Conservation (phyloP, 2,329 filamentous ascomycete genomes). For the Cladosporium sp. region DNA sequence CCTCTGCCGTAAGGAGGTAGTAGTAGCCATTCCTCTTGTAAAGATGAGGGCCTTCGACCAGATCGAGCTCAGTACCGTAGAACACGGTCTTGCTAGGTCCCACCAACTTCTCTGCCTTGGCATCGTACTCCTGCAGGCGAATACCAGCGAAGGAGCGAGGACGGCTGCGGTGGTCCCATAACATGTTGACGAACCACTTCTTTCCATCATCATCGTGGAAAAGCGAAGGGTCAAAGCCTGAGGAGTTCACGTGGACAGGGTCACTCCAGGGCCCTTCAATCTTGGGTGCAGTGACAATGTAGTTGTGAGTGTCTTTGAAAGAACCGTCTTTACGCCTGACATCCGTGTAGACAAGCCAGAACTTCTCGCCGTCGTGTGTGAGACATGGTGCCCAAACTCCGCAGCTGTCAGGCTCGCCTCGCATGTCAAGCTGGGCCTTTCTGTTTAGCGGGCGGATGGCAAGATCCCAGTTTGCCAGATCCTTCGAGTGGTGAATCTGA, state of each 20-base stretch:
- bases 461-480: slow-evolving; percentile 57
- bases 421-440: slow-evolving; percentile 55
- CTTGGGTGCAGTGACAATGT: slow-evolving; percentile 54
- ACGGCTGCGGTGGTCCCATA: slow-evolving; percentile 24
- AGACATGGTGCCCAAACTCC: slow-evolving; percentile 61
- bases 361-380: slow-evolving; percentile 60
- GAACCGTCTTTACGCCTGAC: slow-evolving; percentile 68
- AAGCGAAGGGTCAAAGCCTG: slow-evolving; percentile 59
- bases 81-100: slow-evolving; percentile 23
- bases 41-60: slow-evolving; percentile 55
- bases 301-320: slow-evolving; percentile 66
- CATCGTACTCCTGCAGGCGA: slow-evolving; percentile 22
- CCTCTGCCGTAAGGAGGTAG: slow-evolving; percentile 57
- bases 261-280: slow-evolving; percentile 61
- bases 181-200: slow-evolving; percentile 24
- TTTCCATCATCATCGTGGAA: slow-evolving; percentile 22
- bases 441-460: slow-evolving; percentile 56
- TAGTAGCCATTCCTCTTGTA: slow-evolving; percentile 63
- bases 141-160: slow-evolving; percentile 25
- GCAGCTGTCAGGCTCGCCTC: slow-evolving; percentile 46
- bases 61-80: slow-evolving; percentile 20
- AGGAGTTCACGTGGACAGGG: slow-evolving; percentile 58
- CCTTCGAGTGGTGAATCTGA: slow-evolving; percentile 61
- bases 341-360: slow-evolving; percentile 67
- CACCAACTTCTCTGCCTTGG: slow-evolving; percentile 19